These are phyloP conservation scores for Penicillium capsulatum DNA, from an alignment of 2,329 filamentous ascomycete genomes.

Conservation along the genomic window DNA sequence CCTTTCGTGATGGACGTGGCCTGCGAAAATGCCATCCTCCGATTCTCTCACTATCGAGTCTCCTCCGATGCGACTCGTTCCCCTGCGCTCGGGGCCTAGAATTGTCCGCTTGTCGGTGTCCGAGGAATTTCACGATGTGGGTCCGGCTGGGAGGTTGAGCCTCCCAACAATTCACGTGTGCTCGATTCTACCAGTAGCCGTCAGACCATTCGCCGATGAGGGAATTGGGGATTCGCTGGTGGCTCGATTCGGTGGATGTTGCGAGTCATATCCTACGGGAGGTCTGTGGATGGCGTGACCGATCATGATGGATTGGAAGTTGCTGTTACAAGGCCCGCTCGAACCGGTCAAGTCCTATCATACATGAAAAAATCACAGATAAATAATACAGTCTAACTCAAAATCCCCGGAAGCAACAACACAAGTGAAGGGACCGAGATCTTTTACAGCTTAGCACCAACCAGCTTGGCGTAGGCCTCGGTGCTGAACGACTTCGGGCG, in stretches of 20 bases:
- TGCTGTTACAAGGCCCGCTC: constrained; percentile 39
- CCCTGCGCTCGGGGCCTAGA: too few relatives aligned
- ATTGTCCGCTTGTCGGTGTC: neutral
- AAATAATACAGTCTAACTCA: constrained; percentile 26
- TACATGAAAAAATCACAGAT: constrained; percentile 32
- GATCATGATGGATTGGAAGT: constrained; percentile 24
- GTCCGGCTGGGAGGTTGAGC: constrained; percentile 23
- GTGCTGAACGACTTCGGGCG: constrained; percentile 99
- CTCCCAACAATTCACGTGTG: constrained; percentile 25
- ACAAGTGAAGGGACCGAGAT: constrained; percentile 17
- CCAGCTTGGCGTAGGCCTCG: constrained; percentile 90
- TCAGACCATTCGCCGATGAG: constrained; percentile 16
- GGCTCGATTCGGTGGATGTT: too few relatives aligned
- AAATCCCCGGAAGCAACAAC: constrained; percentile 15
- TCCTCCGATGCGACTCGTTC: too few relatives aligned
- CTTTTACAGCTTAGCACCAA: constrained; percentile 76
- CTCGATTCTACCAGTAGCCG: constrained; percentile 24
- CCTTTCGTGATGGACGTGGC: too few relatives aligned
- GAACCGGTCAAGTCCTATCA: constrained; percentile 39
- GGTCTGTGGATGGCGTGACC: constrained; percentile 8
- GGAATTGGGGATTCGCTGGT: too few relatives aligned
- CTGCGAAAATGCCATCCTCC: too few relatives aligned
- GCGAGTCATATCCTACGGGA: too few relatives aligned
- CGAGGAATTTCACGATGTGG: constrained; percentile 13
- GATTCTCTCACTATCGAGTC: too few relatives aligned